Evolutionary conservation across 2,329 filamentous ascomycete genomes (phyloP).

Genomic region (Hypoxylon sp.): DNA sequence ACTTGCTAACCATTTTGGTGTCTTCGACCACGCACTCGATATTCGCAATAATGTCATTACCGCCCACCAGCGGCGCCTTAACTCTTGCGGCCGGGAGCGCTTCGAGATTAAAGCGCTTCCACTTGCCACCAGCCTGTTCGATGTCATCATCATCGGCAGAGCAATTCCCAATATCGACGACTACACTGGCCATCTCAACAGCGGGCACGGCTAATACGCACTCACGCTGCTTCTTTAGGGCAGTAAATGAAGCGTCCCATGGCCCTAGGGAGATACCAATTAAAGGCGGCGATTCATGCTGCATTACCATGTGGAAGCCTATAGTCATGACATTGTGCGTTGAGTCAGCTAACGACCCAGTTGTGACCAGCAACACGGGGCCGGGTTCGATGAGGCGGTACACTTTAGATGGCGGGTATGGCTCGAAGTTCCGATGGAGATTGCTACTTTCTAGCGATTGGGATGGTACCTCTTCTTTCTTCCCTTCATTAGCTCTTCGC

Average conservation of each 20-base stretch:
- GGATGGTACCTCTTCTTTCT: conserved; percentile 15
- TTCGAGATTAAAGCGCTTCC: conserved; percentile 52
- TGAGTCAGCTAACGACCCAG: conserved; percentile 51
- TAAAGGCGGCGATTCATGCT: conserved; percentile 55
- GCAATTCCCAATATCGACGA: conserved; percentile 56
- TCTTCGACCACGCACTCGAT: conserved; percentile 57
- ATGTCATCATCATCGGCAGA: conserved; percentile 47
- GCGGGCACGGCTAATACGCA: conserved; percentile 56
- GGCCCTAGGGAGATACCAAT: conserved; percentile 55
- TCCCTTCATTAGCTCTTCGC: conserved; percentile 15
- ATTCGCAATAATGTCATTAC: conserved; percentile 53
- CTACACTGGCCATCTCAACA: conserved; percentile 52
- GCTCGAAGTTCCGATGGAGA: conserved; percentile 31
- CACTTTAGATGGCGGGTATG: conserved; percentile 51
- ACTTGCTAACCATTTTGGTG: conserved; percentile 54
- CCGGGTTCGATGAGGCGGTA: conserved; percentile 57
- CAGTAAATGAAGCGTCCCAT: conserved; percentile 55
- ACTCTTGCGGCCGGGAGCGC: conserved; percentile 52
- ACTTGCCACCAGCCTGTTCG: conserved; percentile 46
- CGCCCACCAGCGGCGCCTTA: conserved; percentile 55
- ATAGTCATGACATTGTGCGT: conserved; percentile 58
- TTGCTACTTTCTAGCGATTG: conserved; percentile 15
- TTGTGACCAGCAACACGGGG: conserved; percentile 55
- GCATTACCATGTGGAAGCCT: conserved; percentile 58
- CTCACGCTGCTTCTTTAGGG: conserved; percentile 51